Evolutionary conservation across 139 green algal genomes (phyloP).

Genomic region (Tetradesmus lagerheimii): DNA sequence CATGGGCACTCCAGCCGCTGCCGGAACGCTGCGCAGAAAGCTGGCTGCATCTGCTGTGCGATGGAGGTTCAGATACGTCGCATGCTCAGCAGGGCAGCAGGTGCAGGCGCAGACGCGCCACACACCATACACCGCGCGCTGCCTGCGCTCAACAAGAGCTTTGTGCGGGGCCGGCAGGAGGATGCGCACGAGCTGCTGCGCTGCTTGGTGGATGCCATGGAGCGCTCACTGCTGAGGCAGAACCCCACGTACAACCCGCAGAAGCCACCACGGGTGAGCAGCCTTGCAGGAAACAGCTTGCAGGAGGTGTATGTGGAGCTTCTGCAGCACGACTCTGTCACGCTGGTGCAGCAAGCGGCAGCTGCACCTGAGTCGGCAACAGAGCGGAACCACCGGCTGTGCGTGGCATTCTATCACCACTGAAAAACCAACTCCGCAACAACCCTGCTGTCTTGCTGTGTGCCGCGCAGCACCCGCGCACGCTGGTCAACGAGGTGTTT

Average conservation of each 20-base stretch:
- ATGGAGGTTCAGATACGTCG: conserved; percentile 20
- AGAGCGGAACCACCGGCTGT: no score
- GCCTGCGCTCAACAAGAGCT: conserved; percentile 18
- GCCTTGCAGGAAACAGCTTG: neutral
- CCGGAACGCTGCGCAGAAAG: neutral
- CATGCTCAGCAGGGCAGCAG: conserved; percentile 29
- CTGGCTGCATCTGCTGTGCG: conserved; percentile 23
- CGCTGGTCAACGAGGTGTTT: conserved; percentile 66
- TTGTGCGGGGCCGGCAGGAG: conserved; percentile 70
- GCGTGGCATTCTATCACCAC: no score
- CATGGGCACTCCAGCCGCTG: conserved; percentile 26
- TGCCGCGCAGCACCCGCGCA: conserved; percentile 50
- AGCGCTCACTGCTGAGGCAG: conserved; percentile 52
- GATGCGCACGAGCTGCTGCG: conserved; percentile 89
- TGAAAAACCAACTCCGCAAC: no score
- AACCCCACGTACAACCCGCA: conserved; percentile 40
- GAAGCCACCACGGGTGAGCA: conserved; percentile 50
- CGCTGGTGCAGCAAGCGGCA: no score
- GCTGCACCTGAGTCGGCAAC: no score
- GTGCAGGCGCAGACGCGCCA: conserved; percentile 1
- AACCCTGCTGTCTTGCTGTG: neutral
- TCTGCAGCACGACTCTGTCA: neutral
- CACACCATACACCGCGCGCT: conserved; percentile 1
- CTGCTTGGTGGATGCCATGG: conserved; percentile 79
- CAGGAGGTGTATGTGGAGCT: neutral